These are phyloP conservation scores for Pterothamnion heteromorphum DNA, from an alignment of 31 red algal genomes.

Conservation along the genomic window DNA sequence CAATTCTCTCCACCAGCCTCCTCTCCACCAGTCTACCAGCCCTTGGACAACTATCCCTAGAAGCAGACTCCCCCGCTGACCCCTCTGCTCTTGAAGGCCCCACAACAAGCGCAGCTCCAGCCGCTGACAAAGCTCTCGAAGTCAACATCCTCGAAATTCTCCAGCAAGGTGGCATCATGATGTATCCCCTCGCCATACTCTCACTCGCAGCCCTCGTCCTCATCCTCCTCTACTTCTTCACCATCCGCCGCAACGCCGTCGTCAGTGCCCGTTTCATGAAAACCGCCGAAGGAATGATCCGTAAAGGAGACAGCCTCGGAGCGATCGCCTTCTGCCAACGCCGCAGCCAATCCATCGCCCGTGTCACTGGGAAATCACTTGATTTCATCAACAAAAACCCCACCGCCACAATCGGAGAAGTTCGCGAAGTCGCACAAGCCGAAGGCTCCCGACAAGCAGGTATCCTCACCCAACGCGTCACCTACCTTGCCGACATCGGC, in stretches of 20 bases:
- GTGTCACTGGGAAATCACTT: neutral
- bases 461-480: slow-evolving; percentile 12
- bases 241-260: slow-evolving; percentile 10
- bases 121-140: too few species aligned
- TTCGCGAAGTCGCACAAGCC: slow-evolving; percentile 27
- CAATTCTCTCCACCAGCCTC: too few species aligned
- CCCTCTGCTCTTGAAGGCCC: too few species aligned
- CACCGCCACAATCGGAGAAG: neutral
- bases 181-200: neutral
- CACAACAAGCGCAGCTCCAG: too few species aligned
- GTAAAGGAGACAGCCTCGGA: slow-evolving; percentile 17
- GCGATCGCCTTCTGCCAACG: neutral
- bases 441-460: slow-evolving; percentile 16
- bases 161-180: slow-evolving; percentile 19
- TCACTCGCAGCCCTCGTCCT: neutral
- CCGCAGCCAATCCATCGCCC: neutral
- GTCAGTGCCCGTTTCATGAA: slow-evolving; percentile 18
- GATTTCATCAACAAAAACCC: slow-evolving; percentile 38
- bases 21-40: too few species aligned
- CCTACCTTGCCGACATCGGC: slow-evolving; percentile 28
- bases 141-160: too few species aligned
- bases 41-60: too few species aligned
- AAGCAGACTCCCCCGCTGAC: too few species aligned
- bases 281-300: neutral
- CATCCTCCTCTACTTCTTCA: slow-evolving; percentile 32